Evolutionary conservation across 2,329 filamentous ascomycete genomes (phyloP).

Genomic region (Hortaea sp.): DNA sequence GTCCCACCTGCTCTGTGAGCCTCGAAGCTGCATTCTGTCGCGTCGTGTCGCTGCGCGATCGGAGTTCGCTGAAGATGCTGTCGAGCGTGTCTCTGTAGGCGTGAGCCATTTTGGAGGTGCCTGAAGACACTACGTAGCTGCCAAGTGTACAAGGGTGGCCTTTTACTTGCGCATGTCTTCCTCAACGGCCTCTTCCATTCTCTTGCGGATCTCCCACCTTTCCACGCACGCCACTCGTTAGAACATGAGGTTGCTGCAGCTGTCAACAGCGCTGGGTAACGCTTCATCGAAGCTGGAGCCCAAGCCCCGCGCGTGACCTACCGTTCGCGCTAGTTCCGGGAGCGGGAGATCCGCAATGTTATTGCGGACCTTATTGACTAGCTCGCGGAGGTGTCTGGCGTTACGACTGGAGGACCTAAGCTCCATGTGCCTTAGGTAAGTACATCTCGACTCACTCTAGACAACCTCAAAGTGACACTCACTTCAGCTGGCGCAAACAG

Average conservation of each 20-base stretch:
- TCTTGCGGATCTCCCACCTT: neutral
- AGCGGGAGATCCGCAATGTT: no score
- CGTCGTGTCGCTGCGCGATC: constrained; percentile 17
- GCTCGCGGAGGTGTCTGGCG: no score
- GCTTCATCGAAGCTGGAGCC: no score
- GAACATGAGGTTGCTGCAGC: neutral
- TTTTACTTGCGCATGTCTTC: neutral
- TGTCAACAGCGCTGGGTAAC: no score
- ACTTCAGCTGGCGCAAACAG: no score
- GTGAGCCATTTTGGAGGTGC: constrained; percentile 14
- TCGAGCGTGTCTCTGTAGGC: constrained; percentile 22
- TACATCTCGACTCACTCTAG: no score
- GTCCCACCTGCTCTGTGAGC: constrained; percentile 21
- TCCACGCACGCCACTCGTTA: neutral
- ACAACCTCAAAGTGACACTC: no score
- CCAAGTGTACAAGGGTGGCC: neutral
- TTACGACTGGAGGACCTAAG: no score
- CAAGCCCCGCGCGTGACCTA: no score
- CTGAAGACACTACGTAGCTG: neutral
- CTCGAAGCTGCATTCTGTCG: constrained; percentile 19
- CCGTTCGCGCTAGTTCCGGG: no score
- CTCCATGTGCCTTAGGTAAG: no score
- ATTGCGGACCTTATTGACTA: no score
- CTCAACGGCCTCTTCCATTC: constrained; percentile 4
- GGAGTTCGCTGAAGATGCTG: constrained; percentile 21